Evolutionary conservation across 495 filamentous ascomycete species (phyloP).

Genomic region (Parachaetomium inaequale): DNA sequence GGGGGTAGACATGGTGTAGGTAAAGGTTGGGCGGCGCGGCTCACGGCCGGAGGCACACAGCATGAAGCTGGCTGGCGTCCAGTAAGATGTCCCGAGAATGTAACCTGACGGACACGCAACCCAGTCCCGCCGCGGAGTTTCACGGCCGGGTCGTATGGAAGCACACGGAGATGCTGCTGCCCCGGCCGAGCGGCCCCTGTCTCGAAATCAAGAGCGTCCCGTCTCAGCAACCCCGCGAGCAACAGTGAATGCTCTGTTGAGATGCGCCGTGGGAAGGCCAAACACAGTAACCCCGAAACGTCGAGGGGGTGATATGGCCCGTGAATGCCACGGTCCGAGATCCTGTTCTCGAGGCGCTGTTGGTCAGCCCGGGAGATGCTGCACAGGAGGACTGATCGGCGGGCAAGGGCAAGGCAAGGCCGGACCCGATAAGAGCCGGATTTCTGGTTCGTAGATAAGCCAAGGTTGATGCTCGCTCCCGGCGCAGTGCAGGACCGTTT

Average conservation of each 20-base stretch:
- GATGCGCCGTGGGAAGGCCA: constrained; percentile 5
- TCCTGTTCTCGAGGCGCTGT: constrained; percentile 1
- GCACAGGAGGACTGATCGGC: constrained; percentile 10
- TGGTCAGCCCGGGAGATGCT: not conserved
- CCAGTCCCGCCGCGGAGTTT: not conserved
- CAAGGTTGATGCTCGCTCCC: not conserved
- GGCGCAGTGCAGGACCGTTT: constrained; percentile 1
- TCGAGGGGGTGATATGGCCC: constrained; percentile 17
- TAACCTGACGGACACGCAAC: constrained; percentile 8
- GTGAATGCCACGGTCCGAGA: constrained; percentile 9
- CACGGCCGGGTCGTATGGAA: not conserved
- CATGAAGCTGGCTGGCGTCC: not conserved
- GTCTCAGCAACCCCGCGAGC: not conserved
- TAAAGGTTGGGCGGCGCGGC: constrained; percentile 21
- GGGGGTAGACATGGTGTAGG: constrained; percentile 49
- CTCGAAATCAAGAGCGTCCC: not conserved
- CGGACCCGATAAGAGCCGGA: not conserved
- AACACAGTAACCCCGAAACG: constrained; percentile 9
- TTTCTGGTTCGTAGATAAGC: constrained; percentile 6
- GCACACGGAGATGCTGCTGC: constrained; percentile 2
- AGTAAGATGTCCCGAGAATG: constrained; percentile 7
- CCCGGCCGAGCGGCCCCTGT: not conserved
- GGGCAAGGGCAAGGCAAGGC: not conserved
- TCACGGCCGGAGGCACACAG: constrained; percentile 20
- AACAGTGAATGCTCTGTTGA: constrained; percentile 2